phyloP scores from a whole-genome alignment of 805 yeast genomes.

The Ogataea populi-albae region DNA sequence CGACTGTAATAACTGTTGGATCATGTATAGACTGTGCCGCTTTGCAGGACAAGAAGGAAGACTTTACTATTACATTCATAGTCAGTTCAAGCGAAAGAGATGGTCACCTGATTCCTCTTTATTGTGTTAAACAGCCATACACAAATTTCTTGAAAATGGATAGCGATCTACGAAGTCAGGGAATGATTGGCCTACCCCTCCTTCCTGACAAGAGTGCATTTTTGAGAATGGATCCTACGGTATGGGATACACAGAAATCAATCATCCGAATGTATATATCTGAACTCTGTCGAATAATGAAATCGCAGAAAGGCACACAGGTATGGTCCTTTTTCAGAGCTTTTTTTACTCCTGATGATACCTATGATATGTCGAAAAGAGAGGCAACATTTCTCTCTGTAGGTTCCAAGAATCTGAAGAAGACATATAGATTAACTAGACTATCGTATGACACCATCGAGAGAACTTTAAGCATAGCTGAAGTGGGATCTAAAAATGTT shows the following conservation, averaged over 20 bases:
- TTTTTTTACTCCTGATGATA: slow-evolving; percentile 30
- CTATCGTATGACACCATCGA: slow-evolving; percentile 24
- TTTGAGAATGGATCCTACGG: slow-evolving; percentile 28
- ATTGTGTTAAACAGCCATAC: slow-evolving; percentile 67
- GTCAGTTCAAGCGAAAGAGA: slow-evolving; percentile 60
- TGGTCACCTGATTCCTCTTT: slow-evolving; percentile 50
- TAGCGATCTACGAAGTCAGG: slow-evolving; percentile 48
- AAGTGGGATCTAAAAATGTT: slow-evolving; percentile 19
- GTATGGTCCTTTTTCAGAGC: slow-evolving; percentile 25
- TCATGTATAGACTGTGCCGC: slow-evolving; percentile 31
- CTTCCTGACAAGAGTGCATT: slow-evolving; percentile 28
- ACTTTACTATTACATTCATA: slow-evolving; percentile 58
- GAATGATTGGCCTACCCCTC: slow-evolving; percentile 23
- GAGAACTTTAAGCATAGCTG: slow-evolving; percentile 20
- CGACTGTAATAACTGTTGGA: slow-evolving; percentile 30
- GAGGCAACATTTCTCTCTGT: slow-evolving; percentile 28
- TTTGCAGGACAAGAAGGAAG: slow-evolving; percentile 44
- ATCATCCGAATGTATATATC: slow-evolving; percentile 30
- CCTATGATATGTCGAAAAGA: slow-evolving; percentile 22
- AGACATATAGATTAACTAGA: slow-evolving; percentile 14
- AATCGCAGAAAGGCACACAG: slow-evolving; percentile 17
- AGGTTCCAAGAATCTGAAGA: slow-evolving; percentile 26
- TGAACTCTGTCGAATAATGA: slow-evolving; percentile 27
- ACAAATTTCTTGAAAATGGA: slow-evolving; percentile 63
- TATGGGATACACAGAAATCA: slow-evolving; percentile 34